These are phyloP conservation scores for Mycena alexandri DNA, from an alignment of 768 basidiomycete species.

Conservation along the genomic window DNA sequence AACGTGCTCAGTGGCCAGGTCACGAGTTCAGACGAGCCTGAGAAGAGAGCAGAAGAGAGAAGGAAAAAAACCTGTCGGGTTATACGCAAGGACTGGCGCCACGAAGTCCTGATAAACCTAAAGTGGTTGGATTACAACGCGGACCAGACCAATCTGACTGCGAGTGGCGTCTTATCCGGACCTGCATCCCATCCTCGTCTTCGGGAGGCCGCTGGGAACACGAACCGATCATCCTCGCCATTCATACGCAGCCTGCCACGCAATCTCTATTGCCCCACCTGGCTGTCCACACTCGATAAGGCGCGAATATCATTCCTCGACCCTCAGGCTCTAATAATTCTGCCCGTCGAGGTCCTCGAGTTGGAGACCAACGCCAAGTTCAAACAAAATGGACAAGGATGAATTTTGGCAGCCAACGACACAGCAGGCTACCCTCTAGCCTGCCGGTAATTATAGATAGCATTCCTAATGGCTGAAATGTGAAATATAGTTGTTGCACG, in stretches of 20 bases:
- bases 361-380: neutral
- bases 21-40: neutral
- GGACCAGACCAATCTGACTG: neutral
- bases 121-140: neutral
- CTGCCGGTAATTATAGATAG: too few species aligned
- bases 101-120: neutral
- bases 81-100: constrained; percentile 1
- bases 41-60: neutral
- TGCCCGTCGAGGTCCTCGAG: neutral
- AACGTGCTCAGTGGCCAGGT: neutral
- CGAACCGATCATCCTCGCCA: neutral
- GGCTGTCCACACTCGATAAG: neutral
- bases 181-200: neutral
- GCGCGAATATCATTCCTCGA: neutral
- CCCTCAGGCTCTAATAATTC: neutral
- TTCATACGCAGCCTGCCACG: neutral
- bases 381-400: neutral
- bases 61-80: neutral
- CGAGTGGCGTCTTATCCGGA: neutral
- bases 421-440: too few species aligned
- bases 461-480: too few species aligned
- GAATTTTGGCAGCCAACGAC: neutral
- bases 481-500: too few species aligned
- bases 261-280: neutral
- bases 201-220: too few species aligned